Base-by-base conservation (phyloP, 768 basidiomycete genomes). In the Mycena venus region DNA sequence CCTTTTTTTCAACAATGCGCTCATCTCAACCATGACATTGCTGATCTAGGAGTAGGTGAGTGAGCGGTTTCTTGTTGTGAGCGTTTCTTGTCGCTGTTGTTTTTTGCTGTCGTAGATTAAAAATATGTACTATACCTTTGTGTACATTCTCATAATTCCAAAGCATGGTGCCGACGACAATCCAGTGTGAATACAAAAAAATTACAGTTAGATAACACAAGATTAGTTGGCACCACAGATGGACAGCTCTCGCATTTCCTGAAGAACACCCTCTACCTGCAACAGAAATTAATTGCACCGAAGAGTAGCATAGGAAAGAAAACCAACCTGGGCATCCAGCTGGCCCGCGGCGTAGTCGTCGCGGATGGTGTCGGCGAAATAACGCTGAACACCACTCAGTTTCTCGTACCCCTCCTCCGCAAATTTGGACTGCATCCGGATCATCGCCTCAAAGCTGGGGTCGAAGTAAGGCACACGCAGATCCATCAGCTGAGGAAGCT, bases 371-470 rank as follows among this genome's bases (percentile, higher is more conserved):
- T 98, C 96, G 3, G 91, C 88, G 79, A 99, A 99, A 84, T 97
- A 98, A 74, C 96, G 87, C 83, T 99, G 98, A 11, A 99, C 97
- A 55, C 96, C 93, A 61, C 96, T 94, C 62, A 99, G 90, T 84
- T 97, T 98, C 86, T 99, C 97, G 82, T 99, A 99, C 0, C 98
- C 97, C 78, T 99, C 98, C 83, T 99, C 96, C 0, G 98, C 97
- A 81, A 99, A 99, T 80, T 97, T 97, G 80, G 95, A 91, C 80
- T 99, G 98, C 92, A 98, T 95, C 34, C 98, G 91, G 76, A 97
- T 96, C 98, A 99, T 99, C 56, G 98, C 96, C 85, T 99, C 98
- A 82, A 99, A 99, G 77, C 95, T 97, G 6, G 98, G 98, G 83
- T 99, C 98, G 75, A 99, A 97, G 88, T 96, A 99, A 0, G 98